Base-by-base conservation (phyloP, 208 protist genomes). In the Blastocrithidia nonstop region DNA sequence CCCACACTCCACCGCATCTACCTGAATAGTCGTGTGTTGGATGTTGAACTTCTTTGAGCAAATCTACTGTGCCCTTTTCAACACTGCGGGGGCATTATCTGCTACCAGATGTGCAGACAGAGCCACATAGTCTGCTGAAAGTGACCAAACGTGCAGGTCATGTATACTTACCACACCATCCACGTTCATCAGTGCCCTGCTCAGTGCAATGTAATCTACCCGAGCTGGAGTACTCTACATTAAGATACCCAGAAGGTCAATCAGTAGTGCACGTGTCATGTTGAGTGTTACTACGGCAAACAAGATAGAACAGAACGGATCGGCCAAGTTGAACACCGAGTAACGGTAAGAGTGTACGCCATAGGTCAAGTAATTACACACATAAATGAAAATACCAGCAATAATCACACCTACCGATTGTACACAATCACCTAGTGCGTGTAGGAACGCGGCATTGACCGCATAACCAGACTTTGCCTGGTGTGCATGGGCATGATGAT, bases 81-180 rank as follows among this genome's bases (percentile, higher is more conserved):
- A 50, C 5, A 85, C 64, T 3, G 37, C 31, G 16, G 45, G 35
- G n/a, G 44, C 31, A 13, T 74, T 46, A 15, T 71, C 59, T 0
- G 72, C 67, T 2, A 83, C 76, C 13, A 95, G 40, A 59, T 95
- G 88, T 2, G 75, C 83, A 0, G 74, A 86, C 2, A 93, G 57
- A 7, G 78, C 70, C 15, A 71, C 50, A 44, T 81, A 88, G 31
- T 88, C 82, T 19, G 70, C 48, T 1, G 78, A 85, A 6, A 93
- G 67, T 3, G 72, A 88, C 87, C 87, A 95, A 4, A 95, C 71
- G 45, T 95, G 88, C 17, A 95, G 61, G 41, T 93, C 84, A 45
- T 93, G 83, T 31, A 95, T 73, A n/a, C 61, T 60, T 1, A 39
- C 51, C 4, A 95, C 83, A 22, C 76, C 73, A 11, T 70, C 54